Evolutionary conservation across 768 basidiomycete genomes (phyloP).

Genomic region (Amanita exitialis): DNA sequence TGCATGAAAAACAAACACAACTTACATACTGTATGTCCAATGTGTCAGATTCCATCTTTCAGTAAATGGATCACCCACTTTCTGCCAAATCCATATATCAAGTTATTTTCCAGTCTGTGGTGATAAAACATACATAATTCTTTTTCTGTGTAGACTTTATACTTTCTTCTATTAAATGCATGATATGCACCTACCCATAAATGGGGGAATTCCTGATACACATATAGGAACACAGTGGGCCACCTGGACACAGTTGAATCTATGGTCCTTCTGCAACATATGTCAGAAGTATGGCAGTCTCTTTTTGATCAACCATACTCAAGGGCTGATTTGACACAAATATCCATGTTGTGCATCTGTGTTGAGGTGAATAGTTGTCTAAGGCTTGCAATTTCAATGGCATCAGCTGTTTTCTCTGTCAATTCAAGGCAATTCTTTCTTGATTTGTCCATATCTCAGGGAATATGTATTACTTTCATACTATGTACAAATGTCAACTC

Average conservation of each 20-base stretch:
- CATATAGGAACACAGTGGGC: neutral
- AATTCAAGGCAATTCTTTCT: constrained; percentile 7
- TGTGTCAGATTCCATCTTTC: neutral
- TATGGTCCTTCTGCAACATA: neutral
- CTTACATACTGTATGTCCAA: neutral
- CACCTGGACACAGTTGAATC: neutral
- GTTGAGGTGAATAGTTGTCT: constrained; percentile 14
- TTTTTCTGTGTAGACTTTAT: neutral
- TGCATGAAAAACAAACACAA: neutral
- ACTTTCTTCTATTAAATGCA: neutral
- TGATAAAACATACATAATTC: neutral
- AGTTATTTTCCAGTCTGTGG: neutral
- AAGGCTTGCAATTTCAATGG: constrained; percentile 11
- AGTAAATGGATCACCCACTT: neutral
- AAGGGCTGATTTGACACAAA: constrained; percentile 8
- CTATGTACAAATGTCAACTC: neutral
- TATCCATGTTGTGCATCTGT: constrained; percentile 9
- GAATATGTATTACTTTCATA: neutral
- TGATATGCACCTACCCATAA: neutral
- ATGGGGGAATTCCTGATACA: neutral
- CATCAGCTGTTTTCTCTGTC: constrained; percentile 12
- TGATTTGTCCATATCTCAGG: constrained; percentile 13
- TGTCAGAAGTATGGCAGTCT: neutral
- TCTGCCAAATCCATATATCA: neutral
- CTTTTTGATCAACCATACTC: neutral